Base-by-base conservation (phyloP, 2,329 filamentous ascomycete genomes). In the Pseudogymnoascus sp. region DNA sequence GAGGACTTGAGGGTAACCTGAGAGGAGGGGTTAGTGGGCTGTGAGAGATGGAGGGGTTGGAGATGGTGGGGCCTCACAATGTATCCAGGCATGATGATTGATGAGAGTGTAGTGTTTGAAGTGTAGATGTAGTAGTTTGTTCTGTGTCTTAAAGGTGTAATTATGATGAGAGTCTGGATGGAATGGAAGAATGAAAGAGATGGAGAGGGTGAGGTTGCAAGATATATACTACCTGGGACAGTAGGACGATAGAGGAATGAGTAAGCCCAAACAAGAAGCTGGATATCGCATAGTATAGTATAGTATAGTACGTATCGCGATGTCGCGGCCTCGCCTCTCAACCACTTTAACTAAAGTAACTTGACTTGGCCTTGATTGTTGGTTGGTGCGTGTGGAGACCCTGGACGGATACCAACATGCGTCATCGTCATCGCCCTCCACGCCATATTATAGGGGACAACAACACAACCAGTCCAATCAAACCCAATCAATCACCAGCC, bases 1-100 rank as follows among this genome's bases (percentile, higher is more conserved):
- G 86, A 84, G 42, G 86, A 79, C 77, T 95, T 93, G 77, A 90
- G 84, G 64, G 91, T 91, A 68, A 96, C 85, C 92, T 96, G 66
- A 54, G 4, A 26, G 36, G 40, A 62, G 64, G 40, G 65, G 62
- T 29, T 42, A 45, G 3, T 61, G 42, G 45, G 62, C 11, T 42
- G 11, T 11, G 7, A 39, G 6, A 16, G 11, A 5, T 11, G 39
- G 16, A 45, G 16, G 10, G 37, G 62, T 21, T 14, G 34, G 6
- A 21, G 21, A 21, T 21, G 54, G 40, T 40, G 61, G n/a, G 11
- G 23, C 29, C 65, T 59, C 51, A 67, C 66, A 21, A 68, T 66
- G 31, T 68, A 68, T 16, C 42, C 5, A 64, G 67, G 66, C 67
- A 68, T 68, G 23, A 57, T 66, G 40, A 57, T 14, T 64, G 31